Evolutionary conservation across 1,284 basidiomycete species (phyloP).

Genomic region (Trichosporon sp.): DNA sequence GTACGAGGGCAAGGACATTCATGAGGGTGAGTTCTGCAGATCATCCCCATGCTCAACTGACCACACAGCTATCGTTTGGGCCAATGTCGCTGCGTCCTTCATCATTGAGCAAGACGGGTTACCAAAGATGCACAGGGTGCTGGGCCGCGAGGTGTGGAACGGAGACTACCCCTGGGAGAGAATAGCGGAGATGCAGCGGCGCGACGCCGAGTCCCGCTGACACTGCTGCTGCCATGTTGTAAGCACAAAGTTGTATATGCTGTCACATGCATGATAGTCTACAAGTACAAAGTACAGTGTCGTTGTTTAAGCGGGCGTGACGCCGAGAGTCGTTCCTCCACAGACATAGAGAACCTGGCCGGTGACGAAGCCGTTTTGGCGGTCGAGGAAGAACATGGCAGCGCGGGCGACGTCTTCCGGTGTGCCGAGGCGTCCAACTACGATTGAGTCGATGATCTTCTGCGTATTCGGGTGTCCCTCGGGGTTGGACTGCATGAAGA

Average conservation of each 20-base stretch:
- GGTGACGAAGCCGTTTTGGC: conserved; percentile 10
- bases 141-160: conserved; percentile 32
- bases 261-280: neutral
- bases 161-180: conserved; percentile 25
- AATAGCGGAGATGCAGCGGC: conserved; percentile 16
- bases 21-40: conserved; percentile 27
- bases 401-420: conserved; percentile 79
- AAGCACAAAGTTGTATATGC: neutral
- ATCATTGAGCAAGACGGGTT: conserved; percentile 44
- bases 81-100: conserved; percentile 40
- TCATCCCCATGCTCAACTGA: neutral
- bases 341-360: conserved; percentile 18
- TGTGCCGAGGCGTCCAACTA: conserved; percentile 81
- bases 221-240: neutral
- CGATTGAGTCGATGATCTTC: conserved; percentile 87
- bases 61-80: conserved; percentile 35
- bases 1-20: conserved; percentile 25
- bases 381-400: conserved; percentile 72
- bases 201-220: neutral
- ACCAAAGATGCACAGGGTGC: conserved; percentile 19
- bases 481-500: conserved; percentile 46
- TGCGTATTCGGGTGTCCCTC: conserved; percentile 51
- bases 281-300: neutral
- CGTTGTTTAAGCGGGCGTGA: conserved; percentile 1
- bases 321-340: conserved; percentile 14